phyloP scores from a whole-genome alignment of 2,329 filamentous ascomycete genomes.

The Trichophyton simii region DNA sequence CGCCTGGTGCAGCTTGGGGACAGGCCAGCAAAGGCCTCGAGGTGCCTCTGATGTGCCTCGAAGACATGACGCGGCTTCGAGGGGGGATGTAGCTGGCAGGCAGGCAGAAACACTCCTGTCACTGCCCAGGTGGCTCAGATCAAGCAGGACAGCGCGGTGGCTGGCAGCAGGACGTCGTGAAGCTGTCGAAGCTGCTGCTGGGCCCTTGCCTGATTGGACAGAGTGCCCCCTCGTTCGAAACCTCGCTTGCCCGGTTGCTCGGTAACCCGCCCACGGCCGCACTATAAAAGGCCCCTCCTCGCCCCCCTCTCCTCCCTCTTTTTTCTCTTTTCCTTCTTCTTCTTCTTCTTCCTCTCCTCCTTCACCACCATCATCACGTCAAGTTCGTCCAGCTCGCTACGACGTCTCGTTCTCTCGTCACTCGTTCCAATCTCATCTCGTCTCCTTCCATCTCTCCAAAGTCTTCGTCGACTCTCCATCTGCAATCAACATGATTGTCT shows the following conservation, averaged over 20 bases:
- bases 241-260: conserved; percentile 2
- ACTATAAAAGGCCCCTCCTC: conserved; percentile 9
- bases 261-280: background rate
- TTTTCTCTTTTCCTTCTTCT: background rate
- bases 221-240: background rate
- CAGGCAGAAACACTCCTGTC: background rate
- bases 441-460: background rate
- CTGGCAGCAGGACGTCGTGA: background rate
- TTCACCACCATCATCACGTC: conserved; percentile 5
- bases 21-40: background rate
- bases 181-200: background rate
- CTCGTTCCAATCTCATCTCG: background rate
- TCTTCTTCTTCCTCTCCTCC: conserved; percentile 5
- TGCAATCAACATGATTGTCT: conserved; percentile 9
- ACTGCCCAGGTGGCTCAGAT: background rate
- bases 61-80: background rate
- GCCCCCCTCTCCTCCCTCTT: conserved; percentile 2
- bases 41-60: background rate
- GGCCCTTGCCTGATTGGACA: background rate
- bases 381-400: background rate
- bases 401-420: conserved; percentile 7
- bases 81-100: background rate
- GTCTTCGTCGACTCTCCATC: background rate
- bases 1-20: background rate
- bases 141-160: background rate